Percentiles rank a stretch among this genome's conserved stretches.
Conservation (phyloP, 1,139 yeast species). For the Yamadazyma songkhlaensis region DNA sequence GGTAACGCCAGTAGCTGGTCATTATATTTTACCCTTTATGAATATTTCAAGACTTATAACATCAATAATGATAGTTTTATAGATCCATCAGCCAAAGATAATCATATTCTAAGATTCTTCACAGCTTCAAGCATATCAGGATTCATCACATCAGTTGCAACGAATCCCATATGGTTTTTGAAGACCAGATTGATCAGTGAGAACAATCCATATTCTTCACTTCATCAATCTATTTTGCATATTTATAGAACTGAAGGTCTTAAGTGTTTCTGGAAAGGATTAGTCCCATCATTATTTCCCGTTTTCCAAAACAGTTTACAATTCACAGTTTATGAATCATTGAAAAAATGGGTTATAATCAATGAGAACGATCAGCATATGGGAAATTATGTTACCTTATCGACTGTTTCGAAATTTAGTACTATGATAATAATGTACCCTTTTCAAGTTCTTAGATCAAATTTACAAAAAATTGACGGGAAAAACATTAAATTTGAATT, state of each 20-base stretch:
- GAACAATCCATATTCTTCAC: slow-evolving; percentile 55
- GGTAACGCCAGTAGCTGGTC: slow-evolving; percentile 94
- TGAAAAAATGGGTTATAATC: slow-evolving; percentile 37
- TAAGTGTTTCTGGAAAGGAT: slow-evolving; percentile 75
- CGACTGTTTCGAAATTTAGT: slow-evolving; percentile 66
- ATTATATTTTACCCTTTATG: slow-evolving; percentile 73
- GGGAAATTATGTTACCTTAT: slow-evolving; percentile 55
- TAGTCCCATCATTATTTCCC: slow-evolving; percentile 76
- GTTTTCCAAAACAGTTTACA: slow-evolving; percentile 90
- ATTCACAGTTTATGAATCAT: slow-evolving; percentile 76
- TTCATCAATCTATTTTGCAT: slow-evolving; percentile 51
- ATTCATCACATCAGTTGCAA: slow-evolving; percentile 63
- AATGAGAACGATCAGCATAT: slow-evolving; percentile 11
- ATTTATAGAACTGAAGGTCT: slow-evolving; percentile 65
- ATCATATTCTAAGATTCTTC: slow-evolving; percentile 4
- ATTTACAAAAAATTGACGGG: slow-evolving; percentile 55
- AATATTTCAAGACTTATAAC: slow-evolving; percentile 44
- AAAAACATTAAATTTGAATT: slow-evolving; percentile 7
- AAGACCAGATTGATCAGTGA: slow-evolving; percentile 83
- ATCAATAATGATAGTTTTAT: slow-evolving; percentile 11
- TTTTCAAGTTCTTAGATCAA: slow-evolving; percentile 74
- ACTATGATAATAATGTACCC: slow-evolving; percentile 79
- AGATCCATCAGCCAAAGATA: slow-evolving; percentile 10
- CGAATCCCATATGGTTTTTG: slow-evolving; percentile 92
- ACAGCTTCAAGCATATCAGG: slow-evolving; percentile 59